Evolutionary conservation across 2,329 filamentous ascomycete genomes (phyloP), one percentile per base, ranked within the genome.

Genomic region (Setomelanomma holmii): DNA sequence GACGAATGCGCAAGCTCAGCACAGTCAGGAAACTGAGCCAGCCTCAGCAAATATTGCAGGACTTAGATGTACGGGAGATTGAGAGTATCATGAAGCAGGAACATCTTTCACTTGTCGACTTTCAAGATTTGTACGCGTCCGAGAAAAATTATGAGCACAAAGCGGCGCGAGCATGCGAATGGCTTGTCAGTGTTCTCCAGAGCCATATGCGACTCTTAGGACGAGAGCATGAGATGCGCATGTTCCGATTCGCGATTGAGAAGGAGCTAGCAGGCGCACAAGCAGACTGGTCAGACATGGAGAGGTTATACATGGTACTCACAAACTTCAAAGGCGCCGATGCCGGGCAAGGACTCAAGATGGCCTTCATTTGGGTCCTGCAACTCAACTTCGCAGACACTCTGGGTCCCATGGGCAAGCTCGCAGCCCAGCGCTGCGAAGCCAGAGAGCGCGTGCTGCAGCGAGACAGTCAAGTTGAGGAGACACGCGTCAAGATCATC

Each of bases 291-390:
- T 40, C 44, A 1, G 58, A 63, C 17, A 39, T 58, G 23, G 60
- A 67, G 45, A 51, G 33, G 10, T 24, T 67, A 3, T 67, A 61
- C 39, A 60, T 66, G 54, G 51, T 49, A 10, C 55, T 68, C 7
- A 62, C 64, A 22, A 40, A 59, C 16, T 16, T 19, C 10, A 20
- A 53, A 2, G 30, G 56, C 8, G 27, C 42, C 3, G 51, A 55
- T 23, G 20, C 41, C 7, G 33, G 36, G 7, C 38, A 56, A 5
- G 46, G 58, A 20, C 40, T 68, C 5, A 38, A 50, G 16, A 30
- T 40, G 11, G 55, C 54, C 1, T 57, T 60, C 27, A 11, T 53
- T 5, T 10, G 63, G 2, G 55, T 53, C 12, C 19, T 64, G 4
- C 56, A 66, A 12, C 40, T 49, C 7, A 55, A 60, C 17, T 55